phyloP scores from a whole-genome alignment of 2,329 filamentous ascomycete species.

The Teratosphaeria epicoccoides region DNA sequence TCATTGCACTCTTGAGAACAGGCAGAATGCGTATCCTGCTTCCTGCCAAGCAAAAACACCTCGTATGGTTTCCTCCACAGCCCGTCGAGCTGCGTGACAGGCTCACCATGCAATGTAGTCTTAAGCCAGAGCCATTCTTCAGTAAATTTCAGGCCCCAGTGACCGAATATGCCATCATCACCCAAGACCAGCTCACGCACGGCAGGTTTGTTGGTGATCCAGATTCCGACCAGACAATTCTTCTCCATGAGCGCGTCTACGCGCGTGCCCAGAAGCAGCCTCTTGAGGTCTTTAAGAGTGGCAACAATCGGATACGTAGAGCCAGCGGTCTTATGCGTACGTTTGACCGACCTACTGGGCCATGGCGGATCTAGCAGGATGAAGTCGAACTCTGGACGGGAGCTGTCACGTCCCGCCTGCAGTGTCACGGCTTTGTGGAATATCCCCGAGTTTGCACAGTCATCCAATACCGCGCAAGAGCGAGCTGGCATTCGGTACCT shows the following conservation, averaged over 20 bases:
- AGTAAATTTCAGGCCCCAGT: slow-evolving; percentile 54
- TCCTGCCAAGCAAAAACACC: slow-evolving; percentile 51
- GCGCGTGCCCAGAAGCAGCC: slow-evolving; percentile 32
- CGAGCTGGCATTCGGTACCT: slow-evolving; percentile 36
- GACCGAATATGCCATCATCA: slow-evolving; percentile 48
- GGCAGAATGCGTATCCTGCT: background rate
- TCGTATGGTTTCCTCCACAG: slow-evolving; percentile 69
- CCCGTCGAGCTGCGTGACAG: slow-evolving; percentile 50
- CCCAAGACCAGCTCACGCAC: slow-evolving; percentile 45
- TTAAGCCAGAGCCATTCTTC: slow-evolving; percentile 77
- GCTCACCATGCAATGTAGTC: slow-evolving; percentile 53
- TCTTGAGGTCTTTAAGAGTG: slow-evolving; percentile 31
- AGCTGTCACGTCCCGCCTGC: slow-evolving; percentile 28
- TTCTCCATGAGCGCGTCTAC: slow-evolving; percentile 44
- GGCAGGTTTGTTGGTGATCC: slow-evolving; percentile 64
- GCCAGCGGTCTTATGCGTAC: slow-evolving; percentile 37
- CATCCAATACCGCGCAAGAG: slow-evolving; percentile 42
- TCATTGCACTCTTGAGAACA: background rate
- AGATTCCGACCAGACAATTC: slow-evolving; percentile 55
- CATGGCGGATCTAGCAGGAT: slow-evolving; percentile 69
- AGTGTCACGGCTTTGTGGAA: slow-evolving; percentile 30
- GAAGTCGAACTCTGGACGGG: slow-evolving; percentile 50
- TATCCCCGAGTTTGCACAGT: slow-evolving; percentile 26
- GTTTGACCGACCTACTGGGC: slow-evolving; percentile 65
- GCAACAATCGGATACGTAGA: slow-evolving; percentile 32